Base-by-base conservation (phyloP, 306 rosid species). In the Glycyrrhiza uralensis region DNA sequence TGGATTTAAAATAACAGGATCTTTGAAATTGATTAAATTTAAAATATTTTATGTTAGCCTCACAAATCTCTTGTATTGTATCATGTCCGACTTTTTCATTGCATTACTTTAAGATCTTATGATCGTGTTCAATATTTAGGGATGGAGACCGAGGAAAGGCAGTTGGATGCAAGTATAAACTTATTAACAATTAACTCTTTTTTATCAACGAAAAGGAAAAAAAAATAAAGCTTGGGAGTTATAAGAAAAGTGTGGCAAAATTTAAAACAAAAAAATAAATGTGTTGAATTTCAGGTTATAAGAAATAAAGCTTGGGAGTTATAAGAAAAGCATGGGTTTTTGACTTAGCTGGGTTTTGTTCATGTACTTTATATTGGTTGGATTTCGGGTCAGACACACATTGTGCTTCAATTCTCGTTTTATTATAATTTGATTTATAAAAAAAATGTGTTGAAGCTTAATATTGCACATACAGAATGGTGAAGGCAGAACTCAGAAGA, bases 41-140 rank as follows among this genome's bases (percentile, higher is more conserved):
- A 15, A 23, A 69, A 23, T 35, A 49, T 36, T 23, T 54, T 52
- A 69, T 69, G 52, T 54, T 8, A 36, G 24, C 24, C 23, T 36
- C 51, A 33, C 42, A 23, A 2, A 52, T 69, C 65, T 68, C 26
- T 26, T 10, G 0, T 20, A 33, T 18, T 26, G 9, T 66, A n/a
- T 24, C 28, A 22, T 68, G 61, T 69, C 50, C 23, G 4, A 63
- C 38, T 33, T 63, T 69, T 69, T 50, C 23, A 69, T 65, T 69
- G 36, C 62, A 52, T 13, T 52, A 35, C 50, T 69, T 50, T 51
- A 35, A 69, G 75, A 23, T 35, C 75, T 52, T 69, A 20, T 69
- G 51, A 52, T 52, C 52, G 17, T 69, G 64, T 35, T 69, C 65
- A 50, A 15, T 68, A 32, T 49, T 19, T 68, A 68, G 61, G 60